Conservation (phyloP, 1,284 basidiomycete genomes). For the Tilletia indica region DNA sequence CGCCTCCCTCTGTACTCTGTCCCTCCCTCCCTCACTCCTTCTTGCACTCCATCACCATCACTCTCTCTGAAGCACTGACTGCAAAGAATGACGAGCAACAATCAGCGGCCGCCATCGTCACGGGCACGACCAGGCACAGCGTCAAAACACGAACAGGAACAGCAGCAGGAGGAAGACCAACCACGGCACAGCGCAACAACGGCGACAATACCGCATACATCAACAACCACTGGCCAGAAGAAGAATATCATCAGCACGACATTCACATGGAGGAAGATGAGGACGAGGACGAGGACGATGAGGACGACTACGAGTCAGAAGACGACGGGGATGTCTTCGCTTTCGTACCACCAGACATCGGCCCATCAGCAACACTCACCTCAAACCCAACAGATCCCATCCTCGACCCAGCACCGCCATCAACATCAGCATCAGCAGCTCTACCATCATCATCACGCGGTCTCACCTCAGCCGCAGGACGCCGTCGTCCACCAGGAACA, state of each 20-base stretch:
- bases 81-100: too few relatives aligned
- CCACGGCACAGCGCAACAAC: not conserved
- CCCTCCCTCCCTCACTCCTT: too few relatives aligned
- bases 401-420: not conserved
- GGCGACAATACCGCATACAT: not conserved
- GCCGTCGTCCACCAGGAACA: not conserved
- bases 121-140: constrained; percentile 1
- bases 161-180: not conserved
- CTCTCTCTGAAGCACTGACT: too few relatives aligned
- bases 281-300: constrained; percentile 36
- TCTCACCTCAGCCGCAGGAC: not conserved
- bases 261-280: constrained; percentile 20
- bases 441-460: not conserved
- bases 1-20: too few relatives aligned
- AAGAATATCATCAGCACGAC: not conserved
- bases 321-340: constrained; percentile 54
- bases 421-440: not conserved
- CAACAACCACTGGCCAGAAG: constrained; percentile 5
- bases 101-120: constrained; percentile 6
- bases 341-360: constrained; percentile 41
- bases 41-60: too few relatives aligned
- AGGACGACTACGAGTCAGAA: constrained; percentile 44
- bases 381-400: constrained; percentile 4
- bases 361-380: constrained; percentile 10
- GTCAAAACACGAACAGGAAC: not conserved